phyloP scores from a whole-genome alignment of 495 filamentous ascomycete genomes.

The Parathielavia hyrcaniae region DNA sequence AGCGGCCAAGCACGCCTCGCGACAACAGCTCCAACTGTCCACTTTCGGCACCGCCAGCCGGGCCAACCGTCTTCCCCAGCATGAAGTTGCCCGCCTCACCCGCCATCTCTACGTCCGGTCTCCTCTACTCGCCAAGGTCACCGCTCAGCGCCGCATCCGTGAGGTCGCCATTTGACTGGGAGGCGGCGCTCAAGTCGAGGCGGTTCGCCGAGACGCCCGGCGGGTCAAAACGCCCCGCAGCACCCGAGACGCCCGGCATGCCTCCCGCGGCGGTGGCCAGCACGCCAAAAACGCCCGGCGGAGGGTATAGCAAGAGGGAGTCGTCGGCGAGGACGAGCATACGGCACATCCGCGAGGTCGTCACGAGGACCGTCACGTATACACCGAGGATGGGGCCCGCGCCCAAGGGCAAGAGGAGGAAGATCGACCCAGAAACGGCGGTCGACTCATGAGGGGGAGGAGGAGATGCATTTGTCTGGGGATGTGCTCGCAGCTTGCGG shows the following conservation, averaged over 20 bases:
- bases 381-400: constrained; percentile 62
- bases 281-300: constrained; percentile 1
- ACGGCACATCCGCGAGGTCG: constrained; percentile 59
- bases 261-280: not conserved
- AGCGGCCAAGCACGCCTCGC: constrained; percentile 41
- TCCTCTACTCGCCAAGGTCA: constrained; percentile 36
- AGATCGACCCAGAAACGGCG: constrained; percentile 49
- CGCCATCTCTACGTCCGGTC: constrained; percentile 44
- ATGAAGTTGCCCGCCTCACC: constrained; percentile 58
- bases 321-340: constrained; percentile 40
- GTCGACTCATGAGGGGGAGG: constrained; percentile 25
- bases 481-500: no score
- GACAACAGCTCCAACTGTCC: constrained; percentile 39
- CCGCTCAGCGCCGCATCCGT: constrained; percentile 51
- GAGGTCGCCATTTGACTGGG: constrained; percentile 56
- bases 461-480: not conserved
- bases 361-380: constrained; percentile 72
- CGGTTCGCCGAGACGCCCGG: constrained; percentile 39
- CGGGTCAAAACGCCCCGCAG: constrained; percentile 33
- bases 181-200: constrained; percentile 49
- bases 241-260: constrained; percentile 27
- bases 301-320: constrained; percentile 35
- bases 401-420: constrained; percentile 69
- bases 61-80: constrained; percentile 42
- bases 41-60: constrained; percentile 53